Percentiles rank a stretch among this genome's conserved stretches.
Conservation (phyloP, 78 protist species). For the Speleostelium caveatum region DNA sequence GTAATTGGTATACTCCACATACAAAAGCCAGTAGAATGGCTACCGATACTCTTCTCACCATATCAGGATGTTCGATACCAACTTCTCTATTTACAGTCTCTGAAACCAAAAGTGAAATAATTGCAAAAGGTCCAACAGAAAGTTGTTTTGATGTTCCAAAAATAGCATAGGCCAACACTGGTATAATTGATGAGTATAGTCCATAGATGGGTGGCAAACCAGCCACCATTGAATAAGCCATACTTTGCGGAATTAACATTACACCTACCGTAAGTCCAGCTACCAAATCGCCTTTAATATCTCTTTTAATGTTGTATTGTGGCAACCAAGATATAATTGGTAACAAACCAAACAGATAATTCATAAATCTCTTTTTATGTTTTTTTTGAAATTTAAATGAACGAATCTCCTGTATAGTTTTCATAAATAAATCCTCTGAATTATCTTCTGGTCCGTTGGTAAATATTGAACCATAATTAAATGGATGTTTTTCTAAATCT, state of each 20-base stretch:
- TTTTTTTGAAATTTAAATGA: conserved; percentile 61
- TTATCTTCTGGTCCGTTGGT: no score
- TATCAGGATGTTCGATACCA: conserved; percentile 13
- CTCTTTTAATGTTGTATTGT: conserved; percentile 8
- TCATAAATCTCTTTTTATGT: conserved; percentile 26
- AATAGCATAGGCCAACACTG: conserved; percentile 83
- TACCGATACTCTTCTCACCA: neutral
- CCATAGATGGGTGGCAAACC: conserved; percentile 90
- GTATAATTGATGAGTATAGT: conserved; percentile 84
- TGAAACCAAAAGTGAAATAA: conserved; percentile 46
- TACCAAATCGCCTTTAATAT: conserved; percentile 67
- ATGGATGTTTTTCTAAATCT: no score
- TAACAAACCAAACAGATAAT: conserved; percentile 20
- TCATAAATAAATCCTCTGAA: conserved; percentile 2
- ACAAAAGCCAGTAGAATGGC: conserved; percentile 73
- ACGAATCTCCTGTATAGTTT: conserved; percentile 37
- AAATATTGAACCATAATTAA: no score
- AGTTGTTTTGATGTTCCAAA: conserved; percentile 87
- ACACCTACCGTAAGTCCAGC: conserved; percentile 89
- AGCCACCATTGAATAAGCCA: conserved; percentile 88
- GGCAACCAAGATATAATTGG: conserved; percentile 59
- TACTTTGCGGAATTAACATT: conserved; percentile 77
- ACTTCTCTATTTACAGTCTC: conserved; percentile 49
- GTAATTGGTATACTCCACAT: conserved; percentile 78
- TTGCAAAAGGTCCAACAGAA: conserved; percentile 89